These are phyloP conservation scores for Solanum hybrid DNA, from an alignment of 305 asterid genomes.

Conservation along the genomic window DNA sequence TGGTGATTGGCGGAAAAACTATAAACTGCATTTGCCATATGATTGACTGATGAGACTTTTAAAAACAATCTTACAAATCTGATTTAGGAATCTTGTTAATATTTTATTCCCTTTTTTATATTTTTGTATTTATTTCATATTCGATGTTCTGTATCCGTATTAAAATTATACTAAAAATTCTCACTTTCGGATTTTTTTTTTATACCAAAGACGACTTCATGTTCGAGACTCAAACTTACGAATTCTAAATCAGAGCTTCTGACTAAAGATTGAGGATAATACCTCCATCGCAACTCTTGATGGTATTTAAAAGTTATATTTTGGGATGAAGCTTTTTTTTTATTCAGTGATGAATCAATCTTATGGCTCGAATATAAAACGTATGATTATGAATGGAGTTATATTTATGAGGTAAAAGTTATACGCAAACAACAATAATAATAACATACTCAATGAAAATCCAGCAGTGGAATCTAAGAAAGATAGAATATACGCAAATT, in stretches of 20 bases:
- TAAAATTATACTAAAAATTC: neutral
- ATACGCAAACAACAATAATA: neutral
- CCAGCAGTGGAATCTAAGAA: neutral
- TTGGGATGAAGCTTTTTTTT: neutral
- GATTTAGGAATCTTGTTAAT: neutral
- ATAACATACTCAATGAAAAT: neutral
- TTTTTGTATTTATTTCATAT: neutral
- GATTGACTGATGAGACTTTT: neutral
- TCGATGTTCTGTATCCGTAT: neutral
- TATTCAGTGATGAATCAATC: neutral
- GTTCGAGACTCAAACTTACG: neutral
- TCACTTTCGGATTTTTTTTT: no score
- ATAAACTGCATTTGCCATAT: neutral
- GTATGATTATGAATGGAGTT: neutral
- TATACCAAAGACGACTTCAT: neutral
- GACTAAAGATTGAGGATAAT: neutral
- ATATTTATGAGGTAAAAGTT: neutral
- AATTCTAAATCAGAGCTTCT: neutral
- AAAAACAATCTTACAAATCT: neutral
- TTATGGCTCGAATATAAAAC: neutral
- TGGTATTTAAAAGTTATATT: neutral
- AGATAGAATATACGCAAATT: fast-evolving
- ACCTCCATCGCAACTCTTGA: fast-evolving
- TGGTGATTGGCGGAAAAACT: neutral
- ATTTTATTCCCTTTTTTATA: neutral